These are phyloP conservation scores for Ceratocystis variospora DNA, from an alignment of 2,329 filamentous ascomycete species.

Conservation along the genomic window DNA sequence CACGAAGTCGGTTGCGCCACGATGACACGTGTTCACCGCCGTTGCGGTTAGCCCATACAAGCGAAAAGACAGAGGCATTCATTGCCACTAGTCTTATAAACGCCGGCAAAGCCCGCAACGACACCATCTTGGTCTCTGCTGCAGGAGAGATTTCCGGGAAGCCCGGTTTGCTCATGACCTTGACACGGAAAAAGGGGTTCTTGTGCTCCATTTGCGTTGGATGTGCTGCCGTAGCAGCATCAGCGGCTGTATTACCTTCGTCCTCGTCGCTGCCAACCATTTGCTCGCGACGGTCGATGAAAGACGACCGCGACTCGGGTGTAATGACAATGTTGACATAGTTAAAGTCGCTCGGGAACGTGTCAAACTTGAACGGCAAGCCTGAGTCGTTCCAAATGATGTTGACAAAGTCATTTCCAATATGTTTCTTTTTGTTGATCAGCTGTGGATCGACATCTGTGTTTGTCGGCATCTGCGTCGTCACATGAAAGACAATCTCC, in stretches of 20 bases:
- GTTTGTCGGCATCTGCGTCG: conserved; percentile 93
- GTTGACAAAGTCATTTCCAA: conserved; percentile 95
- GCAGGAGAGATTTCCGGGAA: conserved; percentile 89
- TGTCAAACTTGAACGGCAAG: conserved; percentile 75
- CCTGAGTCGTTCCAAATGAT: conserved; percentile 97
- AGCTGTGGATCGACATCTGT: conserved; percentile 60
- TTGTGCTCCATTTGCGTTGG: conserved; percentile 20
- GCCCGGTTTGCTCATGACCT: conserved; percentile 73
- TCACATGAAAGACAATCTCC: conserved; percentile 90
- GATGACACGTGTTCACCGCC: conserved; percentile 74
- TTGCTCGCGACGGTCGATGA: conserved; percentile 48
- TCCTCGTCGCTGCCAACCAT: conserved; percentile 18
- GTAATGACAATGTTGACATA: conserved; percentile 94
- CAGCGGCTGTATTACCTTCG: not conserved
- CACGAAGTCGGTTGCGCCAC: conserved; percentile 74
- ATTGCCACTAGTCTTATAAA: conserved; percentile 82
- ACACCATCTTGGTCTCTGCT: conserved; percentile 77
- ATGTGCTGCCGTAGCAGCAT: not conserved
- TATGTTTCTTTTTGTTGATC: conserved; percentile 80
- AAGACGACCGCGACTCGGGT: conserved; percentile 66
- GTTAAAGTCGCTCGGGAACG: conserved; percentile 89
- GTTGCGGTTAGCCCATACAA: conserved; percentile 70
- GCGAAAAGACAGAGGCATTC: conserved; percentile 84
- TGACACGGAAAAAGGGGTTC: conserved; percentile 67
- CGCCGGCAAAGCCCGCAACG: conserved; percentile 62